Evolutionary conservation across 352 stramenopile species (phyloP), one percentile per base, ranked within the genome.

Genomic region (Phytophthora citrophthora): DNA sequence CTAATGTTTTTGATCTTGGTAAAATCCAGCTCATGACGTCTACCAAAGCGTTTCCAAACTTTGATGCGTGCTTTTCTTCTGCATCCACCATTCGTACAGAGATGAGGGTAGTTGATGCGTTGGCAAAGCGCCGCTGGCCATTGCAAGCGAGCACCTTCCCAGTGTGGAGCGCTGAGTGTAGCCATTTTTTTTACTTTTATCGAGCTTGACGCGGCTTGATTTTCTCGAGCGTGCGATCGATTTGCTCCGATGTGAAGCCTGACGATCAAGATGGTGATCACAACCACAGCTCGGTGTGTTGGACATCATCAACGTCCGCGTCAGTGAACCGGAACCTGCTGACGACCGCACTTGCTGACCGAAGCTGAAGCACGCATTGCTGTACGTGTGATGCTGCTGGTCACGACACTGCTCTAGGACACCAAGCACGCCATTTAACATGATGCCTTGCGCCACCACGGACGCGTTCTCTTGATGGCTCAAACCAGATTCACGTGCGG

Each of bases 211-310:
- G 6, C 0, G 6, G 24, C 56, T 66, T 54, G 58, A 66, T 66
- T 66, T 66, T 66, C 58, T 60, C n/a, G 39, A 5, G 48, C 20
- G 18, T 31, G 26, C 36, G 20, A 60, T 32, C 32, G 58, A 60
- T 66, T 66, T 66, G 58, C 58, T 54, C n/a, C 20, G 50, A 48
- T 54, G 39, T 66, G 58, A 61, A 66, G 58, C 49, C 58, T 66
- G 58, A 43, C 58, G 58, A 66, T 20, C 55, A 50, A 24, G 34
- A 51, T 46, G 44, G 55, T 45, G 44, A 23, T 56, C 45, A 65
- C 47, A 20, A 31, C 5, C 13, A 20, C 26, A 24, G 12, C 24
- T 16, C 4, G 26, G 27, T 26, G n/a, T 60, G 57, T 55, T 65
- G 58, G 58, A 66, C 58, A 66, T 39, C 48, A 63, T 23, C 43